These are phyloP conservation scores for Coemansia sp. DNA, from an alignment of 192 early-diverging fungal genomes.

Conservation along the genomic window DNA sequence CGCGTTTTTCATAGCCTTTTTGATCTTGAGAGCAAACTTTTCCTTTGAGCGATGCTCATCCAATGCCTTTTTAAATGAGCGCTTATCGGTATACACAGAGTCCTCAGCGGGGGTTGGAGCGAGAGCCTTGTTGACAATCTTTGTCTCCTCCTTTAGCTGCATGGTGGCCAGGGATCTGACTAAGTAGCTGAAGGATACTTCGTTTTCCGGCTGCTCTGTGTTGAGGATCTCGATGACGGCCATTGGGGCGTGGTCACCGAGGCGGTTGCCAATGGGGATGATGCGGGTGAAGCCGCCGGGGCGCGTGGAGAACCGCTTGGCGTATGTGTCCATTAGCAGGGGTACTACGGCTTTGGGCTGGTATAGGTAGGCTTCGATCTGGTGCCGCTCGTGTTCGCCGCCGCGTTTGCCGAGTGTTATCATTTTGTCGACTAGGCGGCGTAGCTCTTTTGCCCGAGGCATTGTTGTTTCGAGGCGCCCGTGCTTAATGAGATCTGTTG, in stretches of 20 bases:
- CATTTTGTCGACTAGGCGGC: constrained; percentile 84
- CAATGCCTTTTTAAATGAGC: constrained; percentile 36
- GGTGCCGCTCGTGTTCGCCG: constrained; percentile 57
- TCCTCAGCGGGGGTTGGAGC: constrained; percentile 16
- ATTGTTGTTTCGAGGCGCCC: constrained; percentile 92
- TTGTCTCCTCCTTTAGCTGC: constrained; percentile 39
- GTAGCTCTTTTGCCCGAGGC: constrained; percentile 88
- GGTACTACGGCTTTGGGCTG: constrained; percentile 71
- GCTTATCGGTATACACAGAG: constrained; percentile 23
- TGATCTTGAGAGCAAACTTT: constrained; percentile 37
- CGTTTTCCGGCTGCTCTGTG: constrained; percentile 62
- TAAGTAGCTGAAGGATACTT: constrained; percentile 61
- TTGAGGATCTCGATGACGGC: constrained; percentile 91
- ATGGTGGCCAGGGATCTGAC: constrained; percentile 44
- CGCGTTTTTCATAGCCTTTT: constrained; percentile 37
- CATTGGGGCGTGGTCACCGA: constrained; percentile 82
- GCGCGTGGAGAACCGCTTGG: constrained; percentile 75
- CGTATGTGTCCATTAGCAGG: constrained; percentile 77
- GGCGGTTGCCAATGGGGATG: constrained; percentile 69
- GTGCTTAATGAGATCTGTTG: constrained; percentile 78
- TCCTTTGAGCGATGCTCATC: constrained; percentile 28
- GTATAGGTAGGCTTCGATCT: constrained; percentile 62
- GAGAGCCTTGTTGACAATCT: constrained; percentile 33
- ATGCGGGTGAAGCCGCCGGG: constrained; percentile 90
- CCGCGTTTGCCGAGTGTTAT: constrained; percentile 82